These are phyloP conservation scores for Monilinia fructicola DNA, from an alignment of 2,329 filamentous ascomycete genomes.

Conservation along the genomic window DNA sequence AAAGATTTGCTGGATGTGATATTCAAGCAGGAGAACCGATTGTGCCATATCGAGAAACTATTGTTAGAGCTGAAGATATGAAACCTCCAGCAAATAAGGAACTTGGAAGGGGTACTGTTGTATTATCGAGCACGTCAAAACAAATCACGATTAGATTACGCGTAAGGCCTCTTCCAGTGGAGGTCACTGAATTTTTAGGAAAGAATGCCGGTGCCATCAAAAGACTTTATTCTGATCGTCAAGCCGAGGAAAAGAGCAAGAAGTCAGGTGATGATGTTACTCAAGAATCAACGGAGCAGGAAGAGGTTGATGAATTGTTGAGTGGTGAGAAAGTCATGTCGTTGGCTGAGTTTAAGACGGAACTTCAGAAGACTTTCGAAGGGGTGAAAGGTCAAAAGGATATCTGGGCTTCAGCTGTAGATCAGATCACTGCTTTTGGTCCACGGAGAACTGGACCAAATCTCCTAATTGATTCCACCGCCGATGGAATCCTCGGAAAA, in stretches of 20 bases:
- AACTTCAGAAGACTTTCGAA: conserved; percentile 68
- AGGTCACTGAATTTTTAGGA: conserved; percentile 80
- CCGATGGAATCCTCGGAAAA: conserved; percentile 67
- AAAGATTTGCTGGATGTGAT: conserved; percentile 90
- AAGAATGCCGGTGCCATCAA: conserved; percentile 81
- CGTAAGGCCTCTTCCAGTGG: conserved; percentile 73
- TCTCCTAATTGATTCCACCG: conserved; percentile 80
- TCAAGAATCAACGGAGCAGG: conserved; percentile 39
- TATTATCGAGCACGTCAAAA: conserved; percentile 77
- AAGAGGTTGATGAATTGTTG: conserved; percentile 52
- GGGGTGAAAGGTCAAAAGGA: conserved; percentile 72
- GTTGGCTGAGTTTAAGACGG: conserved; percentile 71
- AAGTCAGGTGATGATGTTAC: conserved; percentile 32
- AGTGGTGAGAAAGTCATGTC: conserved; percentile 63
- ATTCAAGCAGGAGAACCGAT: conserved; percentile 93
- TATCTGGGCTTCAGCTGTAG: conserved; percentile 71
- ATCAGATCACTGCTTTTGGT: conserved; percentile 87
- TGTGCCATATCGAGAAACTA: conserved; percentile 92
- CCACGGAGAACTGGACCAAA: conserved; percentile 85
- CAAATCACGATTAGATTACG: conserved; percentile 76
- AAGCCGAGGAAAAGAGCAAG: conserved; percentile 46
- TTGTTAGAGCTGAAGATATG: conserved; percentile 88
- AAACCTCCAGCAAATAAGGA: conserved; percentile 81
- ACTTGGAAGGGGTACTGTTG: conserved; percentile 76
- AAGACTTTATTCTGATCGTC: conserved; percentile 70